Percentiles rank a stretch among this genome's conserved stretches.
These are phyloP conservation scores for Seiridium unicorne DNA, from an alignment of 2,329 filamentous ascomycete species.

Conservation along the genomic window DNA sequence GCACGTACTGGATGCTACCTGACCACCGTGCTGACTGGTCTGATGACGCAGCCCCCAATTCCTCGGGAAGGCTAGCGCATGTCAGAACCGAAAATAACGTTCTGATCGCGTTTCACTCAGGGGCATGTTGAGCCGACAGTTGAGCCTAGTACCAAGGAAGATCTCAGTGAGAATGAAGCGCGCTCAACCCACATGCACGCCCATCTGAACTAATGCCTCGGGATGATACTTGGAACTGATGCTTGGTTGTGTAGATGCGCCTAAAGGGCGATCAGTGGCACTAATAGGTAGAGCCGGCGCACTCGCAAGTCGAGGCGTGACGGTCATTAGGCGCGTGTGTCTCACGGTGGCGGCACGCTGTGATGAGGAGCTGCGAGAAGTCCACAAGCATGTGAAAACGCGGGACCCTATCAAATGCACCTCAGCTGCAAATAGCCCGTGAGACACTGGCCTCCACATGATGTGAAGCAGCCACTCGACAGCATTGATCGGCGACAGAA, in stretches of 20 bases:
- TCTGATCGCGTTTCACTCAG: neutral
- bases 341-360: neutral
- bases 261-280: too few relatives aligned
- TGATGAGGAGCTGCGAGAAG: neutral
- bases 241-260: neutral
- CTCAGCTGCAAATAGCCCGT: neutral
- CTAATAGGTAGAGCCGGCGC: too few relatives aligned
- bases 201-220: neutral
- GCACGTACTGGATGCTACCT: too few relatives aligned
- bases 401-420: neutral
- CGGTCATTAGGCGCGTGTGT: neutral
- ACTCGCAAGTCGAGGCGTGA: too few relatives aligned
- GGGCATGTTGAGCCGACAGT: neutral
- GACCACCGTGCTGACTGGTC: neutral
- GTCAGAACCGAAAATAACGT: neutral
- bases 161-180: too few relatives aligned
- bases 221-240: neutral
- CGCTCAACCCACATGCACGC: neutral
- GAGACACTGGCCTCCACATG: neutral
- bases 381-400: conserved; percentile 1
- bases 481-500: neutral
- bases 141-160: neutral
- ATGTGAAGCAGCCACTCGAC: neutral
- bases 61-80: neutral
- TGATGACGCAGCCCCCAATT: neutral